Base-by-base conservation (phyloP, 345 rosid genomes). In the Orychophragmus violaceus region DNA sequence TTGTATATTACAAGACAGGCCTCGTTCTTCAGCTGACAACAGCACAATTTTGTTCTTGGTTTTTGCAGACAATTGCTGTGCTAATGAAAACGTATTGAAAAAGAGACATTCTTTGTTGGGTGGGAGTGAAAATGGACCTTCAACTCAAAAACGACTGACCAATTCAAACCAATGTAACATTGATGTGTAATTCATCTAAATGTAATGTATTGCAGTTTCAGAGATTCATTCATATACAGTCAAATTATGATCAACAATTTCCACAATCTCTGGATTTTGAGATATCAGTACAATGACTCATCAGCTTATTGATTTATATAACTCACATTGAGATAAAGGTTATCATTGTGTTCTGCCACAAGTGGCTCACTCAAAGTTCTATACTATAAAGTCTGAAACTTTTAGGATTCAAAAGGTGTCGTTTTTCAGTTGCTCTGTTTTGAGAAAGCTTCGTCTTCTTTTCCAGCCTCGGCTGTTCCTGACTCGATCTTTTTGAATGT, bases 401-500 rank as follows among this genome's bases (percentile, higher is more conserved):
- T 29, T 0, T 28, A 3, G 9, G 17, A 8, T 33, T 16, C 17
- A 42, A 21, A 51, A 46, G 46, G 35, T 44, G 36, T 9, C 19
- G 55, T 16, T 23, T 63, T 9, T 66, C 60, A 73, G 9, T n/a
- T 51, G 24, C 68, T 52, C 49, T 66, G 57, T 35, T 32, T 60
- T 44, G 72, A 60, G 51, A 66, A 25, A 53, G 64, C 57, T 41
- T 52, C 82, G 75, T 80, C 77, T 72, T 59, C 71, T 42, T 59
- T 72, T 60, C 62, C 88, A 12, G 79, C 74, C n/a, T 79, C 76
- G 5, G 73, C 59, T 21, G 58, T 23, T 59, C 53, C 74, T 3
- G 70, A 16, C 52, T 78, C 79, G 0, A 85, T 75, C 70, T 76
- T 83, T 65, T 78, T 82, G 69, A 95, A 91, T 10, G 71, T 76